phyloP scores from a whole-genome alignment of 768 basidiomycete genomes.

The Termitomyces sp. region DNA sequence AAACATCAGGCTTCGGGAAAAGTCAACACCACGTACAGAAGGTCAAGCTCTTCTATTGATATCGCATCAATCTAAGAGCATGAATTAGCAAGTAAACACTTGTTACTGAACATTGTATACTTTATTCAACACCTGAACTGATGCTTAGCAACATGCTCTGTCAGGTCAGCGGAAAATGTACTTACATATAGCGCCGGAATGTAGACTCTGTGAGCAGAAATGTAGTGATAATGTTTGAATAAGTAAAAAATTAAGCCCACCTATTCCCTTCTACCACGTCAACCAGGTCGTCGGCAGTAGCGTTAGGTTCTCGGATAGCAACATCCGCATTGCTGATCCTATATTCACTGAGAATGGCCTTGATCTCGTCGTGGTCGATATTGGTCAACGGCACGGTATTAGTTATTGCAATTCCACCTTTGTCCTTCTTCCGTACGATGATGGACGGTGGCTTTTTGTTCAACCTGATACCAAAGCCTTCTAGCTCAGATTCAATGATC shows the following conservation, averaged over 20 bases:
- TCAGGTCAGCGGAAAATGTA: conserved; percentile 4
- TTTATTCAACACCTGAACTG: conserved; percentile 74
- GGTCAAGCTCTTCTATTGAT: conserved; percentile 95
- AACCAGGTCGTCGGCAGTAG: conserved; percentile 93
- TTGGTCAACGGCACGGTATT: conserved; percentile 96
- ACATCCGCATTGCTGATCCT: conserved; percentile 86
- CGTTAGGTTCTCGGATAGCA: conserved; percentile 88
- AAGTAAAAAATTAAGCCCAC: conserved; percentile 33
- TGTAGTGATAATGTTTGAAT: neutral
- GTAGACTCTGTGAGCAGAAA: conserved; percentile 63
- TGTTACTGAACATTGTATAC: conserved; percentile 34
- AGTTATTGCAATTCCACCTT: conserved; percentile 91
- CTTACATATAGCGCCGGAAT: conserved; percentile 89
- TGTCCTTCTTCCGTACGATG: conserved; percentile 81
- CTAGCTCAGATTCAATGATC: conserved; percentile 88
- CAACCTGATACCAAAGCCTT: conserved; percentile 96
- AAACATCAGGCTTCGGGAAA: neutral
- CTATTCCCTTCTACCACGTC: conserved; percentile 97
- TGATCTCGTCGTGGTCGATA: conserved; percentile 95
- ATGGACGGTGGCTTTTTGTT: conserved; percentile 95
- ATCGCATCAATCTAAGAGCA: conserved; percentile 87
- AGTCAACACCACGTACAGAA: conserved; percentile 53
- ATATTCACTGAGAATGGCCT: conserved; percentile 93
- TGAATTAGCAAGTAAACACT: conserved; percentile 2
- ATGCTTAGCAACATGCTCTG: neutral